Evolutionary conservation across 2,329 filamentous ascomycete species (phyloP).

Genomic region (Phialemoniopsis sp.): DNA sequence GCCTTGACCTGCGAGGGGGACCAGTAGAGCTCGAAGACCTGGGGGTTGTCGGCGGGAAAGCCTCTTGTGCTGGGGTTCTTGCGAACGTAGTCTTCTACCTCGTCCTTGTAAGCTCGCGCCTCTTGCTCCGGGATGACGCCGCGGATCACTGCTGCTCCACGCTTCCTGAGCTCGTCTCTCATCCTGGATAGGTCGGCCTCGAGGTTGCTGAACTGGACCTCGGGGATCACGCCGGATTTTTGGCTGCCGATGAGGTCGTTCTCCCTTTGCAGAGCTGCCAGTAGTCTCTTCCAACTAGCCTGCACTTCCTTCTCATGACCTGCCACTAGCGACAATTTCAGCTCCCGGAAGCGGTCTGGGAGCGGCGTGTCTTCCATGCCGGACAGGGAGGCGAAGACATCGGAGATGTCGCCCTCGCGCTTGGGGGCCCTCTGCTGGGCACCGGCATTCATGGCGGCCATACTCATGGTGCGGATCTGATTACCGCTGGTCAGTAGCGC

Average conservation of each 20-base stretch:
- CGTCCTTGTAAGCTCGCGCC: slow-evolving; percentile 61
- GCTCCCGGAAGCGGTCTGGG: slow-evolving; percentile 48
- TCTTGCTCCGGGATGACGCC: slow-evolving; percentile 61
- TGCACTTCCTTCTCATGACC: slow-evolving; percentile 44
- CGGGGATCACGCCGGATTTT: slow-evolving; percentile 47
- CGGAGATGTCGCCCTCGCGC: slow-evolving; percentile 58
- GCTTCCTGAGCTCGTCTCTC: slow-evolving; percentile 49
- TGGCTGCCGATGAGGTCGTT: slow-evolving; percentile 34
- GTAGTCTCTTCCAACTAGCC: slow-evolving; percentile 18
- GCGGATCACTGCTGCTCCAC: slow-evolving; percentile 60
- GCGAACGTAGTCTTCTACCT: slow-evolving; percentile 60
- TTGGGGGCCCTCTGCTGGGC: slow-evolving; percentile 22
- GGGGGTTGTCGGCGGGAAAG: slow-evolving; percentile 62
- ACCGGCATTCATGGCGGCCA: slow-evolving; percentile 9
- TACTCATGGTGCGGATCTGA: slow-evolving; percentile 3
- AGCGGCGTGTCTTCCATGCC: slow-evolving; percentile 39
- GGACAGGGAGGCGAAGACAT: slow-evolving; percentile 56
- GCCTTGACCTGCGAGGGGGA: slow-evolving; percentile 64
- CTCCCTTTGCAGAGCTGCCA: slow-evolving; percentile 12
- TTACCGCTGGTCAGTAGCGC: no score
- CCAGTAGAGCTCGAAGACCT: slow-evolving; percentile 77
- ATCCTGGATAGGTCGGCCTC: slow-evolving; percentile 27
- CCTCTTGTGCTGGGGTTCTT: slow-evolving; percentile 60
- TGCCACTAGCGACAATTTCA: slow-evolving; percentile 49
- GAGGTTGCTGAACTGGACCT: slow-evolving; percentile 42